Evolutionary conservation across 1,284 basidiomycete genomes (phyloP).

Genomic region (Chondrostereum purpureum): DNA sequence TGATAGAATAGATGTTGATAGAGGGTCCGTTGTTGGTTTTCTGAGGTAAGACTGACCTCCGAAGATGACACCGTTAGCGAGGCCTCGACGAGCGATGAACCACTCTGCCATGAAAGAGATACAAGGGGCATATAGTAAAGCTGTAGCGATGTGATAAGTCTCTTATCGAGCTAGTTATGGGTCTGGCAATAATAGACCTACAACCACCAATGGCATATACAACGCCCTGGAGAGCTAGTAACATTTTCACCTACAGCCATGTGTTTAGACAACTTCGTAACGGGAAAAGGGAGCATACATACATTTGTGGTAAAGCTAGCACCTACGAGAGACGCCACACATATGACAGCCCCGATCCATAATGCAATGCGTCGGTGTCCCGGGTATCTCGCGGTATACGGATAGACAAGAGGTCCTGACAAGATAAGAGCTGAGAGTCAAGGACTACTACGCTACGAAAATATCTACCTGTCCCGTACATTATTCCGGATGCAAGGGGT

Average conservation of each 20-base stretch:
- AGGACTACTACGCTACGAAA: background rate
- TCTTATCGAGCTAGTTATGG: too few species aligned
- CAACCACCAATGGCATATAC: background rate
- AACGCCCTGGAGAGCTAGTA: background rate
- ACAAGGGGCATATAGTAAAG: slow-evolving; percentile 28
- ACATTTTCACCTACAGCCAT: background rate
- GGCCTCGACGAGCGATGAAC: slow-evolving; percentile 33
- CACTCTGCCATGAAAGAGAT: slow-evolving; percentile 35
- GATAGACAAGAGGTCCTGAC: background rate
- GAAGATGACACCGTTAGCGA: slow-evolving; percentile 35
- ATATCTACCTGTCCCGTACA: slow-evolving; percentile 1
- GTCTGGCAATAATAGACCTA: background rate
- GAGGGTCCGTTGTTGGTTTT: background rate
- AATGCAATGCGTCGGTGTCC: background rate
- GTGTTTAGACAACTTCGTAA: too few species aligned
- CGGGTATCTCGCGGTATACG: background rate
- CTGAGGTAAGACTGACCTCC: slow-evolving; percentile 22
- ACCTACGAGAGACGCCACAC: background rate
- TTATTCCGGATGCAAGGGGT: background rate
- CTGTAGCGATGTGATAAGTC: slow-evolving; percentile 15
- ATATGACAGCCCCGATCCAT: background rate
- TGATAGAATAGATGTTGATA: background rate
- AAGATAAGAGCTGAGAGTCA: background rate
- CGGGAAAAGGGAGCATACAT: background rate
- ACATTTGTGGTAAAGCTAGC: slow-evolving; percentile 1